Base-by-base conservation (phyloP, 2,329 filamentous ascomycete species). In the Dryadomyces quercus-mongolicae region DNA sequence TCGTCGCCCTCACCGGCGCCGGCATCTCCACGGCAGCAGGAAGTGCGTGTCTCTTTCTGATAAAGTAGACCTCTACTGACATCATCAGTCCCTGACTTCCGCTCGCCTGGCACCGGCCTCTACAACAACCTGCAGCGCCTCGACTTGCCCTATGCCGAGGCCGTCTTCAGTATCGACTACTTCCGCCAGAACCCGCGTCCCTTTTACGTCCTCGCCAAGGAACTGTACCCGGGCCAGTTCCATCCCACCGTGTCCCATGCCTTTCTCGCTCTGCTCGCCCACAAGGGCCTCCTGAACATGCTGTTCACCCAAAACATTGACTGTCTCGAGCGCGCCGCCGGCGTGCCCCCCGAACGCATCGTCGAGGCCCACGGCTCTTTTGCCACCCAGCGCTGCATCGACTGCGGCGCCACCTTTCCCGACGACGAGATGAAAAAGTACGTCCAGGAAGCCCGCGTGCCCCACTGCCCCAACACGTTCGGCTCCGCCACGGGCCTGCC, bases 291-390 rank as follows among this genome's bases (percentile, higher is more conserved):
- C 44, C 73, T 98, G 22, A 73, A 85, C 60, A 93, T 90, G 74
- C 80, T 93, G 53, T 98, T 97, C 68, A 96, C 93, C 0, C 93
- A 98, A 66, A 98, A 98, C 65, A 97, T 98, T 61, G 93, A 98
- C 71, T 95, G 90, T 63, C 77, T 98, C 13, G 93, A 98, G 70
- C 81, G 91, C 21, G 77, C 81, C 60, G 93, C 92, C 13, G 93
- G 93, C 25, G 83, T 98, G 1, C 87, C 90, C 0, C 76, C 73
- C 0, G 82, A 92, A 2, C 83, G 80, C 67, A 91, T 98, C 51
- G 77, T 98, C 36, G 92, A 97, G 69, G 93, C 93, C 0, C 93
- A 98, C 67, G 93, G 93, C 48, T 95, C 89, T 66, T 98, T 97
- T 66, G 92, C 92, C 21, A 81, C 80, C 1, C 92, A 97, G 70